Evolutionary conservation across 768 basidiomycete species (phyloP), one percentile per base, ranked within the genome.

Genomic region (Gyrodon lividus): DNA sequence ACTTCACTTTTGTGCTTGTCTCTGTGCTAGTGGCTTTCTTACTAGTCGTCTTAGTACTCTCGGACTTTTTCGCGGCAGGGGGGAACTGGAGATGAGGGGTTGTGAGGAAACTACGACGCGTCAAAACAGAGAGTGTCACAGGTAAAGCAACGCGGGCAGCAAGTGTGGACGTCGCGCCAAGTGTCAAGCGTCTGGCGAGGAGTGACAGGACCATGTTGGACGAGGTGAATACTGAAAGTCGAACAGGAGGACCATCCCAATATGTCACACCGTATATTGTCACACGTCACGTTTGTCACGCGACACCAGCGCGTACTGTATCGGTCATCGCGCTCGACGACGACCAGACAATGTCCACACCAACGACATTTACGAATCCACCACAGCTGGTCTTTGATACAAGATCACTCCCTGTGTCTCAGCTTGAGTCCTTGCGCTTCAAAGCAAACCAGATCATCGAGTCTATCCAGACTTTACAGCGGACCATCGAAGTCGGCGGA

Each of bases 361-460:
- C 46, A 34, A 5, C 46, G 44, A 42, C 47, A 9, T 19, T 19
- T 30, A 48, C 42, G 13, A 45, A 39, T 19, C 24, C 26, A 20
- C 54, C 60, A 17, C 51, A 50, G 35, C 60, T 61, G 5, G 51
- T 39, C 23, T 61, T 72, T 39, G 65, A 69, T 28, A 55, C 70
- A 0, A 70, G 70, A n/a, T 46, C 60, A 8, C 68, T 88, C 0
- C 86, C 87, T 3, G 68, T 86, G 20, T 74, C 82, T 3, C 86
- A 89, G 55, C 79, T 92, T 13, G 89, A 92, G 59, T 89, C 87
- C 5, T 73, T 91, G 45, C 77, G 78, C 34, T 88, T 88, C 74
- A 89, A 89, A 57, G 78, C 86, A 4, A 82, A 79, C 52, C 88
- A 90, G 64, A 88, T 91, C 31, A 81, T 89, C 40, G 89, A 92